Evolutionary conservation across 192 early-diverging fungal genomes (phyloP), one percentile per base, ranked within the genome.

Genomic region (Haplosporangium gracile): DNA sequence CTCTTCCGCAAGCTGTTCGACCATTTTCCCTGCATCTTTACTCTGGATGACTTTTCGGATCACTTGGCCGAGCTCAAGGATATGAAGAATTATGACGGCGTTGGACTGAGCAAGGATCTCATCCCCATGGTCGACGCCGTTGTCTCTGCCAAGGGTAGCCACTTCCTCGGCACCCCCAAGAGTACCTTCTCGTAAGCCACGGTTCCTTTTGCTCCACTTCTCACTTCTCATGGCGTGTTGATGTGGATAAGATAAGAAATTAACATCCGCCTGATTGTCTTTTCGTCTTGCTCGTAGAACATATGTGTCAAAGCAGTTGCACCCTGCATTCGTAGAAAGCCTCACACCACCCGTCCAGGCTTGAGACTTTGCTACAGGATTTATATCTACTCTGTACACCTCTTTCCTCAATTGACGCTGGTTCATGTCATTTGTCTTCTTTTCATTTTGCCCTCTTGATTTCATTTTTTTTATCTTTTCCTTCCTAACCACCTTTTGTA

Each of bases 41-140:
- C 89, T 20, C 71, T 93, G 40, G 77, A 78, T 22, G 89, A 92
- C 78, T 93, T 93, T 83, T 77, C 87, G 13, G 78, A 88, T 20
- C 63, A 85, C 24, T 34, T 89, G 16, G 70, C 53, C 0, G 75
- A 76, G 22, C 74, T 89, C 36, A 88, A 88, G 29, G 57, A 76
- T 7, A 88, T 83, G 51, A 78, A 78, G 75, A 89, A 89, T 60
- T 65, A 55, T 3, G 92, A 93, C 36, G 81, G 88, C 20, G 89
- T 91, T 18, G 80, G 83, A 22, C 74, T 93, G 51, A 81, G 79
- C 69, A 78, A 77, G 34, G 91, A 89, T 70, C 63, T 93, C 39
- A 88, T 93, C 24, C 92, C 92, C 15, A 90, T 93, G 85, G 77
- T 92, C 5, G 92, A 93, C 79, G 88, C 89, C 5, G 89, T 92